phyloP scores from a whole-genome alignment of 2,329 filamentous ascomycete genomes.

The Rhynchosporium agropyri region DNA sequence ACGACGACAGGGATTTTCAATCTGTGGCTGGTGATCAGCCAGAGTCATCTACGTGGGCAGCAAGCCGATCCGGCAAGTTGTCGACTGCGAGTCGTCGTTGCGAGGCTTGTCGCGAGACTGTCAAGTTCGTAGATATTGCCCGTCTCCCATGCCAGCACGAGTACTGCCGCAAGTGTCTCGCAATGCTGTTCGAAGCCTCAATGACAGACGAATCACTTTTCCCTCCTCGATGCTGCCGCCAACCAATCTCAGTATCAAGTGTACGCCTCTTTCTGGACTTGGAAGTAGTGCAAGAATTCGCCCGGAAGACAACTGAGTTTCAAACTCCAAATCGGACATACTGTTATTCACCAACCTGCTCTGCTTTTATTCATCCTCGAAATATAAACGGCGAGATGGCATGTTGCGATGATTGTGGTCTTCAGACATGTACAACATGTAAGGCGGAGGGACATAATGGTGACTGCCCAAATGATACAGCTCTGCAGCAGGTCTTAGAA shows the following conservation, averaged over 20 bases:
- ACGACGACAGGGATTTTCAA: neutral
- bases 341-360: neutral
- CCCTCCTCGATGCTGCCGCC: slow-evolving; percentile 55
- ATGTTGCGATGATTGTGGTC: neutral
- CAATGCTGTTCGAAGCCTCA: slow-evolving; percentile 31
- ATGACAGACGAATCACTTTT: slow-evolving; percentile 54
- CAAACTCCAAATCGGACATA: slow-evolving; percentile 39
- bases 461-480: slow-evolving; percentile 8
- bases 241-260: slow-evolving; percentile 45
- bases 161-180: slow-evolving; percentile 8
- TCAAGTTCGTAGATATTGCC: slow-evolving; percentile 4
- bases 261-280: slow-evolving; percentile 44
- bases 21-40: neutral
- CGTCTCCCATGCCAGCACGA: slow-evolving; percentile 2
- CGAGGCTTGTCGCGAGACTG: neutral
- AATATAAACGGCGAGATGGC: slow-evolving; percentile 4
- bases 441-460: slow-evolving; percentile 1
- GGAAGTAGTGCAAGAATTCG: slow-evolving; percentile 44
- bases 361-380: slow-evolving; percentile 4
- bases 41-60: slow-evolving; percentile 13
- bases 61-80: neutral
- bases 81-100: slow-evolving; percentile 1
- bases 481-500: slow-evolving; percentile 1
- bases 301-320: slow-evolving; percentile 51
- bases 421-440: slow-evolving; percentile 4